These are phyloP conservation scores for Sphaerulina musiva DNA, from an alignment of 2,329 filamentous ascomycete species.

Conservation along the genomic window DNA sequence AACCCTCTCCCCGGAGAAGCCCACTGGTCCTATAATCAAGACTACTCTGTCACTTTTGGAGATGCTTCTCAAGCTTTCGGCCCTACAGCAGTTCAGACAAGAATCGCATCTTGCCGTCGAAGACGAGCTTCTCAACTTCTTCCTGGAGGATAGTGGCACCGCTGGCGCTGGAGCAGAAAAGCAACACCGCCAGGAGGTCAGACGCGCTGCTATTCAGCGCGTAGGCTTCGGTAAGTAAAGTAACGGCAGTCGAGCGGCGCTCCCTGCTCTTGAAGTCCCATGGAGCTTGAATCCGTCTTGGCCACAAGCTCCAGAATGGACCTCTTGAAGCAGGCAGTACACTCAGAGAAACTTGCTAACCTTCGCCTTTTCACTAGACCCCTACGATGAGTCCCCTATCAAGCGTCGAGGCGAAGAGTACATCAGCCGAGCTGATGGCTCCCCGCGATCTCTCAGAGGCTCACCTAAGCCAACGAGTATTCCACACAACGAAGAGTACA, in stretches of 20 bases:
- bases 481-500: conserved; percentile 20
- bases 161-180: conserved; percentile 59
- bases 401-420: conserved; percentile 63
- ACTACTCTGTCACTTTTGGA: conserved; percentile 76
- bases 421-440: conserved; percentile 18
- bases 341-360: too few species aligned
- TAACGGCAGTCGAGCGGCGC: too few species aligned
- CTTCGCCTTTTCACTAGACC: conserved; percentile 35
- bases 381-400: conserved; percentile 64
- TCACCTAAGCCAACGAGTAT: conserved; percentile 11
- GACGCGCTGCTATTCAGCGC: conserved; percentile 53
- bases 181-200: conserved; percentile 53
- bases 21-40: conserved; percentile 42
- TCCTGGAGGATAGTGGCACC: conserved; percentile 63
- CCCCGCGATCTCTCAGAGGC: conserved; percentile 6
- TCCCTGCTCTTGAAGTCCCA: too few species aligned
- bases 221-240: conserved; percentile 52
- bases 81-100: conserved; percentile 88
- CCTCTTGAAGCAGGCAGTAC: too few species aligned
- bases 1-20: conserved; percentile 28
- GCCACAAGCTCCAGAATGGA: too few species aligned
- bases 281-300: too few species aligned
- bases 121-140: conserved; percentile 83
- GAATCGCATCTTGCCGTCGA: conserved; percentile 80
- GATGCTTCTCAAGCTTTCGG: conserved; percentile 77